Evolutionary conservation across 2,329 filamentous ascomycete species (phyloP), one percentile per base, ranked within the genome.

Genomic region (Xylaria hypoxylon): DNA sequence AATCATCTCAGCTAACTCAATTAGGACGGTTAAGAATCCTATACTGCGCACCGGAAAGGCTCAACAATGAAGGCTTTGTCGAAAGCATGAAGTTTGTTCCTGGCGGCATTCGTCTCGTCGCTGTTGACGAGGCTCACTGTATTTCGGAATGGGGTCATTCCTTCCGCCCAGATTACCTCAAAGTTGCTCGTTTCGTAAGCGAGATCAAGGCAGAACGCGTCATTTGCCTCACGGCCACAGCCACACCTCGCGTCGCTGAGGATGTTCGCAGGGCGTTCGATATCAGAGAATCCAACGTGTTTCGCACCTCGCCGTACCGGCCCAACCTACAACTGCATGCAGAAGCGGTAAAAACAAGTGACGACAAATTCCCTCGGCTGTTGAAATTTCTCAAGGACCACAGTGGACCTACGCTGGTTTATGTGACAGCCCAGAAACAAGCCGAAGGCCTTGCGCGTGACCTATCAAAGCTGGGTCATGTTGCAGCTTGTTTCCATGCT

Each of bases 11-110:
- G 13, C 44, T 58, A 51, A 58, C 38, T 44, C 1, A 28, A 24
- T 6, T n/a, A 63, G 60, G 85, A 0, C 75, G 80, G 13, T 72
- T 89, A 7, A 83, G 85, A 3, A 72, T 89, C 2, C 75, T 89
- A 3, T 89, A 88, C 67, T 87, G 86, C 59, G 85, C 87, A 0
- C 87, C 87, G 0, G 87, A 89, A 73, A 80, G 86, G 6, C 78
- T 89, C 11, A 89, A 88, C 71, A 89, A 89, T 62, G 86, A 89
- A 70, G 83, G 82, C 0, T 89, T 89, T 55, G 81, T 89, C 5
- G 81, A 84, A 52, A 84, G 79, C 17, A 86, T 89, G 75, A 86
- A 84, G 48, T 75, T 81, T 13, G 82, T 87, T 0, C 81, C 81
- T 0, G 86, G 86, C 2, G 86, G 86, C 6, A 80, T 89, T 1